A percentile compares a stretch with the other conserved stretches of the same genome.
Conservation (phyloP, 768 basidiomycete genomes). For the Pleurotus djamor region DNA sequence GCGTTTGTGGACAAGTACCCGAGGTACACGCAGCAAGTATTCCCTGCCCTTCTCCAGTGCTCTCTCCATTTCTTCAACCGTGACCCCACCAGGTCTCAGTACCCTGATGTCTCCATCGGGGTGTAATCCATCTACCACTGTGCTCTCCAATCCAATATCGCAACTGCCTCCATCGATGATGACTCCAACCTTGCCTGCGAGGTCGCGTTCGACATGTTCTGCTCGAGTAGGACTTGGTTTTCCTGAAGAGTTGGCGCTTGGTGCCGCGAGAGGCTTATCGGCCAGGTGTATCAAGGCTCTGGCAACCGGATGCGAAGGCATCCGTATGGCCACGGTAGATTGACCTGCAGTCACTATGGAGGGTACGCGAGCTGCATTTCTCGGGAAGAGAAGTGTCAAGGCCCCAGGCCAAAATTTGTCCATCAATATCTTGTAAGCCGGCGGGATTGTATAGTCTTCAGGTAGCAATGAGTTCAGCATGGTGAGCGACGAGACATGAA, state of each 20-base stretch:
- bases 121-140: constrained; percentile 87
- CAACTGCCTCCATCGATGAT: constrained; percentile 94
- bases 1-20: constrained; percentile 74
- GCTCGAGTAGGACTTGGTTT: constrained; percentile 93
- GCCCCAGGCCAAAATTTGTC: constrained; percentile 94
- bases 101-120: constrained; percentile 76
- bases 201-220: constrained; percentile 78
- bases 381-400: constrained; percentile 88
- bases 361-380: constrained; percentile 59
- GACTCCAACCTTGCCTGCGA: constrained; percentile 68
- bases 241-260: constrained; percentile 93
- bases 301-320: constrained; percentile 94
- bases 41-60: constrained; percentile 43
- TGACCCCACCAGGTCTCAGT: constrained; percentile 89
- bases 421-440: constrained; percentile 72
- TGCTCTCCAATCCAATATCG: constrained; percentile 91
- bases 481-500: constrained; percentile 82
- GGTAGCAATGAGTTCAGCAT: constrained; percentile 86
- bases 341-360: constrained; percentile 78
- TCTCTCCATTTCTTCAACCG: constrained; percentile 80
- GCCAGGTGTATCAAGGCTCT: constrained; percentile 80
- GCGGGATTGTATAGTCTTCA: constrained; percentile 53
- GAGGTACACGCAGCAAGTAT: constrained; percentile 34
- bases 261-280: constrained; percentile 83
- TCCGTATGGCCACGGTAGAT: constrained; percentile 83